Percentiles rank a stretch among this genome's conserved stretches.
These are phyloP conservation scores for Spizellomyces sp. DNA, from an alignment of 192 early-diverging fungal species.

Conservation along the genomic window DNA sequence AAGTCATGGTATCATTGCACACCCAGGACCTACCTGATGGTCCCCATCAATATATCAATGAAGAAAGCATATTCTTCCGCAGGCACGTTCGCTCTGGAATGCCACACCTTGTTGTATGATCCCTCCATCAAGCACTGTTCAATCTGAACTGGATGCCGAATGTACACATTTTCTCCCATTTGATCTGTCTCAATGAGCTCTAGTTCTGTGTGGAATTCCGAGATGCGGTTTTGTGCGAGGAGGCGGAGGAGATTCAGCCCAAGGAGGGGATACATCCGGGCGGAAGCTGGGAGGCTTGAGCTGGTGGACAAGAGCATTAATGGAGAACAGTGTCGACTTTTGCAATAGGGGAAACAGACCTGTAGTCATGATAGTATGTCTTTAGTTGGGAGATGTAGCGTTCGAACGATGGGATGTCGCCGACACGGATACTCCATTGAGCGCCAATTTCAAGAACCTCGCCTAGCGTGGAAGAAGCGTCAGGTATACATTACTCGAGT, in stretches of 20 bases:
- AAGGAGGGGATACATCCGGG: constrained; percentile 83
- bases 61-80: constrained; percentile 92
- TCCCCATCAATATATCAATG: constrained; percentile 90
- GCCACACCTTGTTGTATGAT: constrained; percentile 96
- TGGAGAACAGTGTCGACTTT: background rate
- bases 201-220: constrained; percentile 98
- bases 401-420: constrained; percentile 94
- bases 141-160: constrained; percentile 89
- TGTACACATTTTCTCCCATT: constrained; percentile 76
- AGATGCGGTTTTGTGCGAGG: constrained; percentile 89
- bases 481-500: background rate
- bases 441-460: constrained; percentile 90
- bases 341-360: constrained; percentile 44
- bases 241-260: constrained; percentile 93
- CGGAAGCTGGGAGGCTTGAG: constrained; percentile 67
- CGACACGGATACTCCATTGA: constrained; percentile 79
- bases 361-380: constrained; percentile 83
- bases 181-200: constrained; percentile 86
- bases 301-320: constrained; percentile 21
- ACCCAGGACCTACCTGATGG: constrained; percentile 68
- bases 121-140: constrained; percentile 99
- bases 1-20: background rate
- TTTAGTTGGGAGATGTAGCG: constrained; percentile 92
- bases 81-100: constrained; percentile 83
- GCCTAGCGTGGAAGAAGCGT: constrained; percentile 45